Evolutionary conservation across 768 basidiomycete genomes (phyloP), one percentile per base, ranked within the genome.

Genomic region (Floccularia luteovirens): DNA sequence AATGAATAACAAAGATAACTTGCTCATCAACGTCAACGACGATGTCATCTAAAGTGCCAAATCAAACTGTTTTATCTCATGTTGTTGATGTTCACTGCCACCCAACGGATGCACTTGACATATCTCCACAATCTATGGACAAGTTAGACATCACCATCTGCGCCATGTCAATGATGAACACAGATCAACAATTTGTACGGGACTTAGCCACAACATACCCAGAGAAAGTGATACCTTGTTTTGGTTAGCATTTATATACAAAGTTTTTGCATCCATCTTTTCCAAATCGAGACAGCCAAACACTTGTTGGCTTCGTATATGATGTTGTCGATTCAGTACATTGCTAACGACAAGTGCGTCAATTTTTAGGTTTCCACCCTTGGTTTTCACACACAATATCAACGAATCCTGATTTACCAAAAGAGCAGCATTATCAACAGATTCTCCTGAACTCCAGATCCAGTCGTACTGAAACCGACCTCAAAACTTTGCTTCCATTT

Each of bases 81-180:
- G 64, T 97, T 42, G 71, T 81, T 39, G 93, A 96, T 54, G 87
- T 82, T 0, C 93, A 97, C 49, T 93, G 89, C 59, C 93, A 97
- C 61, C 91, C 93, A 2, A 91, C 88, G 3, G 92, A 94, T 58
- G 74, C 82, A 7, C 59, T 57, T 1, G 50, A 51, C 1, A 70
- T 80, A 27, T 49, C 62, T 5, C 38, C 59, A 3, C 59, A 64
- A 17, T 68, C 70, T 3, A 77, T 87, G 61, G 63, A 75, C 19
- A 50, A 60, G 8, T 72, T 86, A 3, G 56, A 63, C 2, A 79
- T 90, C 37, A 80, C 74, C 0, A 67, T 96, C 28, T 88, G 86
- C 45, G 82, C 87, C n/a, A 92, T 93, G 90, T 76, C 85, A 13
- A 76, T 77, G 0, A 66, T 66, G 46, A 53, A 60, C 8, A 64